Conservation (phyloP, 805 yeast genomes). For the Millerozyma miso region DNA sequence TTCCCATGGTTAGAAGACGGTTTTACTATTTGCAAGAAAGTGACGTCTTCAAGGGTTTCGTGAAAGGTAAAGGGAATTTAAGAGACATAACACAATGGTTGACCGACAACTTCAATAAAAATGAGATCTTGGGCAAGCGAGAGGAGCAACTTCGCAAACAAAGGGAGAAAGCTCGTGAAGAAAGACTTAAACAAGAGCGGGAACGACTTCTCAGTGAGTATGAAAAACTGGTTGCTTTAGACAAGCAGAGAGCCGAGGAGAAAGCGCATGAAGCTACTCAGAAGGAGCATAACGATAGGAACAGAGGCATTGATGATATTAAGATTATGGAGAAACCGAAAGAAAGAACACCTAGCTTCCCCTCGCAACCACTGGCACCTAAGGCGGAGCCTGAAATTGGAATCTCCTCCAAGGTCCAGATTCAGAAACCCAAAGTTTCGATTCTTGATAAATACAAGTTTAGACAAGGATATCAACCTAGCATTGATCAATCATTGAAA, state of each 20-base stretch:
- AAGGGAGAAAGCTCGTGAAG: conserved; percentile 9
- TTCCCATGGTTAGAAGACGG: conserved; percentile 31
- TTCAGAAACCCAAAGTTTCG: conserved; percentile 36
- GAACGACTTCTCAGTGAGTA: conserved; percentile 13
- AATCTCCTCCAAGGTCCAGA: conserved; percentile 35
- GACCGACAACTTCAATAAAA: conserved; percentile 28
- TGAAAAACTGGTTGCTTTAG: conserved; percentile 9
- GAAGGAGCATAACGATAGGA: conserved; percentile 9
- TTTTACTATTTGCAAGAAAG: conserved; percentile 38
- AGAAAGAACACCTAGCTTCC: conserved; percentile 13
- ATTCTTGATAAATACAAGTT: conserved; percentile 39
- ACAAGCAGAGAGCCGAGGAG: conserved; percentile 5
- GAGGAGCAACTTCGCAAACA: conserved; percentile 12
- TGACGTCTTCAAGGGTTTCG: conserved; percentile 39
- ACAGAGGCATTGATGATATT: conserved; percentile 36
- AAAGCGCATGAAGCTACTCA: conserved; percentile 3
- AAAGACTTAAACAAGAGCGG: conserved; percentile 10
- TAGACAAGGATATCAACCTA: conserved; percentile 29
- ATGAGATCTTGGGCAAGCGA: conserved; percentile 17
- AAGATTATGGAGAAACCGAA: conserved; percentile 32
- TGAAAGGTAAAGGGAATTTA: conserved; percentile 39
- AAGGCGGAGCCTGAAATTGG: neutral
- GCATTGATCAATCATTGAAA: conserved; percentile 19
- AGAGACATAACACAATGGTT: conserved; percentile 38
- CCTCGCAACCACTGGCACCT: conserved; percentile 1